Conservation (phyloP, 306 rosid species). For the Pyrus betulifolia region DNA sequence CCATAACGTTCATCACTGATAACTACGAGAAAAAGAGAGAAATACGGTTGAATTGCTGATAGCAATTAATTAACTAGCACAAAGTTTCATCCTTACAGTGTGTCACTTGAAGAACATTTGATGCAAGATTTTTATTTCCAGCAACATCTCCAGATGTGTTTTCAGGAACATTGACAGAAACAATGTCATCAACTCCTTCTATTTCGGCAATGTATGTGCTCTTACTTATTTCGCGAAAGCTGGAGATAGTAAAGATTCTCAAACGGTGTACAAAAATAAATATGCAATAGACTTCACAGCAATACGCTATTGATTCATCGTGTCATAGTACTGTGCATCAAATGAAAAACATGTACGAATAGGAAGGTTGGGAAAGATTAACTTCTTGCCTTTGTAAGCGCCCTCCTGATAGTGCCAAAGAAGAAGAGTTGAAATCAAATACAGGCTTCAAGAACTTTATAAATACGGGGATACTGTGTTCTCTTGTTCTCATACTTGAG, state of each 20-base stretch:
- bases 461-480: conserved; percentile 42
- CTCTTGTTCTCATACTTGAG: conserved; percentile 59
- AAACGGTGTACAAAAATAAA: conserved; percentile 12
- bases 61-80: conserved; percentile 5
- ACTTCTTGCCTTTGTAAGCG: conserved; percentile 50
- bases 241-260: conserved; percentile 23
- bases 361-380: neutral
- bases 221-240: conserved; percentile 47
- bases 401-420: conserved; percentile 68
- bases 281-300: neutral
- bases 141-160: conserved; percentile 67
- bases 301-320: no score
- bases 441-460: conserved; percentile 66
- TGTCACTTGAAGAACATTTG: conserved; percentile 81
- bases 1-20: neutral
- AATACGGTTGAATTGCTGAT: neutral
- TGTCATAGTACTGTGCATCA: neutral
- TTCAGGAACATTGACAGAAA: conserved; percentile 63
- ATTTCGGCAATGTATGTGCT: conserved; percentile 49
- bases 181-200: conserved; percentile 39
- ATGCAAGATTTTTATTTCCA: conserved; percentile 78
- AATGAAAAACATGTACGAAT: neutral
- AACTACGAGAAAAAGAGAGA: neutral
- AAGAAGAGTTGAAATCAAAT: conserved; percentile 67
- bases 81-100: conserved; percentile 59